phyloP scores from a whole-genome alignment of 108 stramenopile species.

The Skeletonema menzelii region DNA sequence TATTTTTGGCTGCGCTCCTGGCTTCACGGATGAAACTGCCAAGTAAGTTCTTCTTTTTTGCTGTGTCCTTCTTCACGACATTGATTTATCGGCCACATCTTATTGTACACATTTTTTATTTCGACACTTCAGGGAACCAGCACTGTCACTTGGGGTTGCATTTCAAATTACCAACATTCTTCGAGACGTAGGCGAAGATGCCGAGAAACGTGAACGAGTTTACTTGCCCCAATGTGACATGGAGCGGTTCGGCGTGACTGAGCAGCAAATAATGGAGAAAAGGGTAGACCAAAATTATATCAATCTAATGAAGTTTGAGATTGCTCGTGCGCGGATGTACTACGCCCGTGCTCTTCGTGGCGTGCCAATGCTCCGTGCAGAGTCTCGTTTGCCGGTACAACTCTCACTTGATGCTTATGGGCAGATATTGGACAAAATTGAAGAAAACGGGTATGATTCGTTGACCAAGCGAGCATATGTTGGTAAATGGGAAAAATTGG shows the following conservation, averaged over 20 bases:
- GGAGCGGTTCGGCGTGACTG: slow-evolving; percentile 89
- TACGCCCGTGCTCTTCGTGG: slow-evolving; percentile 93
- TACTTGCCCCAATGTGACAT: slow-evolving; percentile 94
- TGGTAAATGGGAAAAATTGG: slow-evolving; percentile 94
- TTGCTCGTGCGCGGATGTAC: slow-evolving; percentile 91
- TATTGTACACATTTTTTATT: background rate
- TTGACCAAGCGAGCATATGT: slow-evolving; percentile 94
- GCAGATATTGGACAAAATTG: slow-evolving; percentile 92
- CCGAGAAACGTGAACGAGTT: slow-evolving; percentile 85
- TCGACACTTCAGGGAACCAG: slow-evolving; percentile 72
- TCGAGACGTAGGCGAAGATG: slow-evolving; percentile 97
- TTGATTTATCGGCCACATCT: background rate
- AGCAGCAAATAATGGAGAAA: slow-evolving; percentile 89
- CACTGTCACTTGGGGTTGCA: slow-evolving; percentile 94
- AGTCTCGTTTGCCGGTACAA: slow-evolving; percentile 90
- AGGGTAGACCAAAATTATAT: slow-evolving; percentile 89
- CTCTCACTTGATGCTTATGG: slow-evolving; percentile 93
- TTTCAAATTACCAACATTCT: slow-evolving; percentile 99
- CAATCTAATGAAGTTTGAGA: slow-evolving; percentile 94
- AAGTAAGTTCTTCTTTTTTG: slow-evolving; percentile 56
- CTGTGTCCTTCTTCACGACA: slow-evolving; percentile 3
- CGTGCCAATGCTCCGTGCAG: slow-evolving; percentile 89
- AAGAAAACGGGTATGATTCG: slow-evolving; percentile 94
- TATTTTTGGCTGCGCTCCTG: slow-evolving; percentile 87
- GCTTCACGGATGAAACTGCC: slow-evolving; percentile 79